Percentiles rank a stretch among this genome's conserved stretches.
Evolutionary conservation across 257 asterid genomes (phyloP).

Genomic region (Datura wrightii): DNA sequence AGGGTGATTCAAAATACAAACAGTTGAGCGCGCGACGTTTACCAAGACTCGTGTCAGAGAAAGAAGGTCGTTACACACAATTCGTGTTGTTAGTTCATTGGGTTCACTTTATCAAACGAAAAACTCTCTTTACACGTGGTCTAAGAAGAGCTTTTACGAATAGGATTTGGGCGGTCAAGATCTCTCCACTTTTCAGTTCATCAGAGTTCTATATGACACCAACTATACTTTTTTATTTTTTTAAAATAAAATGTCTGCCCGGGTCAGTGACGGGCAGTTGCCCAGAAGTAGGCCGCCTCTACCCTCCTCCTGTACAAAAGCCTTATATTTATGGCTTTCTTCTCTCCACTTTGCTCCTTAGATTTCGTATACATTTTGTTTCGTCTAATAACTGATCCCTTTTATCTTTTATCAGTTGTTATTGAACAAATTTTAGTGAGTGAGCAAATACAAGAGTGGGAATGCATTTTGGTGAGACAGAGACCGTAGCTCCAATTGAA

Average conservation of each 20-base stretch:
- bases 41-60: conserved; percentile 73
- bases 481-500: conserved; percentile 62
- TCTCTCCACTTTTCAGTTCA: conserved; percentile 44
- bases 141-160: background rate
- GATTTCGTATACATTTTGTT: conserved; percentile 28
- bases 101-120: conserved; percentile 48
- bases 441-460: conserved; percentile 25
- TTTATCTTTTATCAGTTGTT: background rate
- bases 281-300: conserved; percentile 46
- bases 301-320: conserved; percentile 30
- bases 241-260: background rate
- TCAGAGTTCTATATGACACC: conserved; percentile 63
- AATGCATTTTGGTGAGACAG: conserved; percentile 73
- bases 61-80: conserved; percentile 36
- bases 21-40: conserved; percentile 7
- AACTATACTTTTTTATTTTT: conserved; percentile 43
- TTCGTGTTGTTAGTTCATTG: conserved; percentile 53
- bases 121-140: conserved; percentile 52
- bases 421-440: background rate
- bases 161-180: conserved; percentile 39
- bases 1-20: conserved; percentile 34
- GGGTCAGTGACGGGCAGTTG: conserved; percentile 63
- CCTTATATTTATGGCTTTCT: conserved; percentile 31
- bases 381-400: background rate
- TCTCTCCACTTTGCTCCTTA: background rate